A percentile compares a stretch with the other conserved stretches of the same genome.
phyloP scores from a whole-genome alignment of 2,329 filamentous ascomycete genomes.

The Aspergillus alliaceus region DNA sequence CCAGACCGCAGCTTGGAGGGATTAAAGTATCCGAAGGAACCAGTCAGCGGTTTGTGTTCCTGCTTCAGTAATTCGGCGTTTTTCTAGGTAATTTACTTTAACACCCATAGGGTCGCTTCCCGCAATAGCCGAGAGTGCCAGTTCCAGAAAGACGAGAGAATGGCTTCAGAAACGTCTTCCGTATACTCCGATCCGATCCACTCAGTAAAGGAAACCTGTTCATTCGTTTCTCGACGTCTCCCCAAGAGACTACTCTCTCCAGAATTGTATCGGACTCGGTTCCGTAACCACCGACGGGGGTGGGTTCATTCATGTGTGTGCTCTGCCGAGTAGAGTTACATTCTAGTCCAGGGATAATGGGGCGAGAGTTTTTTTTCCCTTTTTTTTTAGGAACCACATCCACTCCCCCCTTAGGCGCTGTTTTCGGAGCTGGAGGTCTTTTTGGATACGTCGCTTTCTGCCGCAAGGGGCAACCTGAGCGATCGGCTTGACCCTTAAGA shows the following conservation, averaged over 20 bases:
- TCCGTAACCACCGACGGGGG: background rate
- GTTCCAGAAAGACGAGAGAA: too few species aligned
- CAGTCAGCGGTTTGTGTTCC: conserved; percentile 7
- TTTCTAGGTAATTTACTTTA: background rate
- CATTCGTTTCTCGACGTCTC: too few species aligned
- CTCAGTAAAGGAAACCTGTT: too few species aligned
- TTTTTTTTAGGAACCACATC: background rate
- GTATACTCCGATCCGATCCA: background rate
- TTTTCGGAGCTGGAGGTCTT: background rate
- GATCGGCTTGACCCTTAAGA: background rate
- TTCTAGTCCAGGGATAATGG: background rate
- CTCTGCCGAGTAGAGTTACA: background rate
- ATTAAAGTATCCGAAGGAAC: conserved; percentile 20
- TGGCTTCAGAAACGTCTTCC: background rate
- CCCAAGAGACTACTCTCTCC: background rate
- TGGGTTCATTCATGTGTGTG: background rate
- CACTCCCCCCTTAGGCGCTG: background rate
- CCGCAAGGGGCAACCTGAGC: background rate
- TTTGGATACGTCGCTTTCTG: background rate
- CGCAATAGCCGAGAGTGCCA: background rate
- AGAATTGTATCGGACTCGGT: background rate
- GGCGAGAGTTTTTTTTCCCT: background rate
- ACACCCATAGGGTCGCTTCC: background rate
- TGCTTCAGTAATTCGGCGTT: background rate
- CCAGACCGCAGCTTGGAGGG: conserved; percentile 22